A percentile compares a stretch with the other conserved stretches of the same genome.
phyloP scores from a whole-genome alignment of 1,284 basidiomycete species.

The Lentinus polychrous region DNA sequence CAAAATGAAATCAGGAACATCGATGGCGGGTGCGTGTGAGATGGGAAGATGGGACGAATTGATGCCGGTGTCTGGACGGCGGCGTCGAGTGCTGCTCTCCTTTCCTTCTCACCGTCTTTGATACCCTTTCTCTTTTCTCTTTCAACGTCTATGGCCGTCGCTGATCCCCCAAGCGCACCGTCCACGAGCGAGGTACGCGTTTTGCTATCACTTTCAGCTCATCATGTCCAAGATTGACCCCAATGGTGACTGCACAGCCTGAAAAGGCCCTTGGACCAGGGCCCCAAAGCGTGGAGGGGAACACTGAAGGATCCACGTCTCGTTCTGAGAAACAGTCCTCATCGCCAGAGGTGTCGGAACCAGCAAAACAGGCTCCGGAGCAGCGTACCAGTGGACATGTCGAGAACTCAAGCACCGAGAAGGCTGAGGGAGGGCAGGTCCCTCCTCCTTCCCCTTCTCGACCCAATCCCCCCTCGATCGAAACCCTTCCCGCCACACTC shows the following conservation, averaged over 20 bases:
- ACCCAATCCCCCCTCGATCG: neutral
- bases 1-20: too few species aligned
- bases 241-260: neutral
- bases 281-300: neutral
- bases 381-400: slow-evolving; percentile 6
- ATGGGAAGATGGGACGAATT: too few species aligned
- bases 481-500: neutral
- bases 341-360: neutral
- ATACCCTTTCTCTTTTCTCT: slow-evolving; percentile 1
- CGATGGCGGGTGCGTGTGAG: too few species aligned
- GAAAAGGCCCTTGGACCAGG: neutral
- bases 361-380: neutral
- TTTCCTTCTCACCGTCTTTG: neutral
- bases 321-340: neutral
- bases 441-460: neutral
- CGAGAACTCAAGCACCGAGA: slow-evolving; percentile 10
- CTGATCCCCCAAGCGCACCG: slow-evolving; percentile 1
- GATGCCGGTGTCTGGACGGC: too few species aligned
- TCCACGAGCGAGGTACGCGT: neutral
- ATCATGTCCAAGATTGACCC: neutral
- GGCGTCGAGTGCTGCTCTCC: too few species aligned
- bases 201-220: neutral
- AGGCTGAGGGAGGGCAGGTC: slow-evolving; percentile 9
- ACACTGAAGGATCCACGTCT: neutral
- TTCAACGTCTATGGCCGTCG: slow-evolving; percentile 5